Evolutionary conservation across 768 basidiomycete species (phyloP), one percentile per base, ranked within the genome.

Genomic region (Dacryopinax primogenitus): DNA sequence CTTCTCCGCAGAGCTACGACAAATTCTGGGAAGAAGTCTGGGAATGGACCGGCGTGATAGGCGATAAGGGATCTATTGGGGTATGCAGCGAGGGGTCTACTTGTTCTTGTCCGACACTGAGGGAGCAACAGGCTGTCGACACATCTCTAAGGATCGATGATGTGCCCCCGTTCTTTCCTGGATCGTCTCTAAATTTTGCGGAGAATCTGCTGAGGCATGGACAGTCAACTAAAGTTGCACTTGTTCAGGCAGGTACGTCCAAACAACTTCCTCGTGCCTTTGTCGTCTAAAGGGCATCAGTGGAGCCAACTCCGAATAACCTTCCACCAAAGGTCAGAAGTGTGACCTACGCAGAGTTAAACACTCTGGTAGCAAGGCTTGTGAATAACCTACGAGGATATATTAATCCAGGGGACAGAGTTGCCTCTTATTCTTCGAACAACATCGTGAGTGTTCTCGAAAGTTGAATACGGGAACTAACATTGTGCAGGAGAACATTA

Each of bases 361-460:
- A 87, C 72, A 64, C 71, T 7, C 74, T 81, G 36, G 85, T 86
- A 21, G 77, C 81, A 21, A 78, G 82, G 67, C 71, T 84, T 26
- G 83, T 83, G 7, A 85, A 85, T 32, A 80, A 83, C 3, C 74
- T 88, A 34, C 76, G 82, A 35, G 72, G 72, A 39, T 74, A 81
- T 58, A 70, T 87, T 35, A 75, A 78, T 64, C 81, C 81, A 66
- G 87, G 87, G 28, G 86, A 90, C 72, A 82, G 87, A 18, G 81
- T 91, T 18, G 87, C 83, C 0, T 85, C 86, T 32, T 91, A 90
- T 73, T 83, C 86, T 13, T 86, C 86, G 13, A 90, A 88, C 71
- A 88, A 85, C 72, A 83, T 89, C 58, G 87, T 87, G 71, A 73
- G 85, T 78, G 63, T 67, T 62, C 62, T 61, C 41, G 35, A n/a